Base-by-base conservation (phyloP, 768 basidiomycete genomes). In the Omphalotus guepiniiformis region DNA sequence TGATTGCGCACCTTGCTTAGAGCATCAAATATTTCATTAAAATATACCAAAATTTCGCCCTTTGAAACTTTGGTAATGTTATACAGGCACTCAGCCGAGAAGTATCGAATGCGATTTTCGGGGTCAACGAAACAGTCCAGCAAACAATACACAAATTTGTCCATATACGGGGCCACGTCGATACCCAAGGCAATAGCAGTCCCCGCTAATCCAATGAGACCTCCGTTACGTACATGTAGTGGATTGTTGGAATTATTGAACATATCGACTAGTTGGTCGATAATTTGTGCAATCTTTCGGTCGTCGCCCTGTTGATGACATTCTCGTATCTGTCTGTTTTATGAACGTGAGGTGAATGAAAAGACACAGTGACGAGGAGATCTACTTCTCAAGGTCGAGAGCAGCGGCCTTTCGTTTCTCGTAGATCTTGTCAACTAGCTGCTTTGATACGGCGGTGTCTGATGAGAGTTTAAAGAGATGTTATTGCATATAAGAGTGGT, bases 61-160 rank as follows among this genome's bases (percentile, higher is more conserved):
- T 96, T 95, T 26, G 93, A 95, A 13, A 96, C 94, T 66, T 94
- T 92, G 22, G 89, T 91, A 53, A 99, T 94, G 68, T 99, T 99
- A 71, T 99, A 99, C 53, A 99, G 70, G 60, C 93, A 95, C 63
- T 99, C 96, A 21, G 93, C 94, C 4, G 95, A 95, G 71, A 96
- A 97, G 69, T 98, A 99, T 36, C 93, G 82, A 51, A 98, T 92
- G 61, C 93, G 78, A 67, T 90, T 93, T 73, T 98, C 95, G 2
- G 86, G 76, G 63, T 99, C 96, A 51, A 85, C 81, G 65, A 99
- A 96, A 67, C 95, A 96, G 44, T 80, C 79, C 22, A 98, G 78
- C 26, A 99, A 76, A 2, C 91, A 86, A 35, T 86, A 83, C 28
- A 96, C 79, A 60, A 99, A 96, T 57, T 85, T 87, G 49, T 90